Conservation (phyloP, 2,329 filamentous ascomycete species). For the Camillea tinctor region DNA sequence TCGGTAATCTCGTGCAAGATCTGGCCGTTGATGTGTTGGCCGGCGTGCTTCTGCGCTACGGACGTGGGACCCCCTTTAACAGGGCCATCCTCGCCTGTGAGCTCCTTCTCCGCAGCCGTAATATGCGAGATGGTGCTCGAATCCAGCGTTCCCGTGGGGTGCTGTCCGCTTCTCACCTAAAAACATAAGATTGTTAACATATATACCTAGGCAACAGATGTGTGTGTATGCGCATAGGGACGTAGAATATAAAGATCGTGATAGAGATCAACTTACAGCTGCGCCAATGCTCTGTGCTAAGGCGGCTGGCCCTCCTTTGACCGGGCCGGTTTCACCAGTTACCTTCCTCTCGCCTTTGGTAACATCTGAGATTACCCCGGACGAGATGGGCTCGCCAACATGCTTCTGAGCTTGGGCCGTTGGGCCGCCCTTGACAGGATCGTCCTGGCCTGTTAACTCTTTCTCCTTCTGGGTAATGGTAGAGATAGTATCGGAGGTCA, state of each 20-base stretch:
- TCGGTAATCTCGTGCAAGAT: slow-evolving; percentile 40
- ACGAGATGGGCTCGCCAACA: slow-evolving; percentile 28
- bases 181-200: too few relatives aligned
- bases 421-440: too few relatives aligned
- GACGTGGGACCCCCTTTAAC: slow-evolving; percentile 40
- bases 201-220: too few relatives aligned
- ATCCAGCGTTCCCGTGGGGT: slow-evolving; percentile 22
- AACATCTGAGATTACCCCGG: slow-evolving; percentile 37
- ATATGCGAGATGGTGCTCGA: slow-evolving; percentile 38
- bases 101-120: slow-evolving; percentile 37
- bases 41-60: slow-evolving; percentile 38
- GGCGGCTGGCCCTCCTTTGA: slow-evolving; percentile 36
- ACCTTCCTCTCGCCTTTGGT: slow-evolving; percentile 38
- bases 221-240: too few relatives aligned
- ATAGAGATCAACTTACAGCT: slow-evolving; percentile 5
- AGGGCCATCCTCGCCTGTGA: slow-evolving; percentile 36
- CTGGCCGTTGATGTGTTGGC: slow-evolving; percentile 32
- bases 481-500: slow-evolving; percentile 34
- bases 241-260: not conserved
- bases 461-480: slow-evolving; percentile 41
- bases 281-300: slow-evolving; percentile 31
- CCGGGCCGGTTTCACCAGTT: slow-evolving; percentile 29
- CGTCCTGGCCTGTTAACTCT: slow-evolving; percentile 33
- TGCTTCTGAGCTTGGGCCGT: slow-evolving; percentile 31
- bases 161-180: slow-evolving; percentile 1